Base-by-base conservation (phyloP, 345 rosid species). In the Cardamine chenopodiifolia region DNA sequence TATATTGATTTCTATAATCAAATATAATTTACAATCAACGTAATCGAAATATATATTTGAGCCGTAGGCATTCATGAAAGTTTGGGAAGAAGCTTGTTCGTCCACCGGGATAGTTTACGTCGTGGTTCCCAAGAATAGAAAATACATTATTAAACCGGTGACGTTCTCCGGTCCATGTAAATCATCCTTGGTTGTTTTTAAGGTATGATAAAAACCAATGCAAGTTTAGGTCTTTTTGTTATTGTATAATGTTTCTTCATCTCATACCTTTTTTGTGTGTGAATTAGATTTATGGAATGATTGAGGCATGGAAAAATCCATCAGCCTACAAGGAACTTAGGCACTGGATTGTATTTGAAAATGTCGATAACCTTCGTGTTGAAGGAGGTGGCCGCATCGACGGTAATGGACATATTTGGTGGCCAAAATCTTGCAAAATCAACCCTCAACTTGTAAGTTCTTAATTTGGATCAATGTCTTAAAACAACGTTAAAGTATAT, bases 321-420 rank as follows among this genome's bases (percentile, higher is more conserved):
- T 83, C 84, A 0, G 97, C 85, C 78, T 94, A 88, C 71, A 49
- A 47, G 1, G 87, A 86, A 14, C 76, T 76, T 28, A 76, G 75
- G 6, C 82, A 73, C 32, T 94, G 98, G 98, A 73, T 94, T 42
- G 42, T 70, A 20, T 91, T 91, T 47, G 62, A 85, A 1, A 74
- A 71, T 57, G 84, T 94, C 5, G 14, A 66, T 28, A 83, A 88
- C 65, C 83, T 94, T 26, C 77, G 78, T 53, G 86, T 94, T 9
- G 87, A 78, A 77, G 98, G 98, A 26, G 92, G 96, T n/a, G 98
- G 98, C 44, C 81, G 77, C 71, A 88, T 94, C 75, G 59, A 94
- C 45, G 98, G 98, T 17, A 91, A 85, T 75, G 98, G 98, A 7
- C 65, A 78, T 15, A 81, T 74, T 19, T 94, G 98, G 98, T 94